Base-by-base conservation (phyloP, 2,329 filamentous ascomycete species). In the Leptographium wingfieldii region DNA sequence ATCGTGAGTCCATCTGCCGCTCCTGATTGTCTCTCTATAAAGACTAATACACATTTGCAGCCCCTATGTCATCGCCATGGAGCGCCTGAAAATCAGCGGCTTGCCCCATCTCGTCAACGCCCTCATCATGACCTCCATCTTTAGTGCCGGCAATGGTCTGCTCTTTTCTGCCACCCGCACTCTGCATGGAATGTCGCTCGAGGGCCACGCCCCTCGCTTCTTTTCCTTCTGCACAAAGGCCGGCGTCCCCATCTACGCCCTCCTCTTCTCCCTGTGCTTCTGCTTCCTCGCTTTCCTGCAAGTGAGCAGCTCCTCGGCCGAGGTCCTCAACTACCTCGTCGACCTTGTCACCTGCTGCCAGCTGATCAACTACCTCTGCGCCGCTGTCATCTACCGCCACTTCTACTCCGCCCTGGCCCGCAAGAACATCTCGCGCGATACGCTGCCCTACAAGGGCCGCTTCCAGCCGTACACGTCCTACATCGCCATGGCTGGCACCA, bases 181-280 rank as follows among this genome's bases (percentile, higher is more conserved):
- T 59, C 71, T 85, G n/a, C 80, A 82, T 65, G 81, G 81, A 19
- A 74, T 86, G 25, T 79, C 80, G 0, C 72, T 79, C 55, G 80
- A 83, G 61, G 78, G 80, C 35, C 78, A 82, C 63, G 81, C 80
- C 0, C 81, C 71, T 55, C 71, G 65, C 35, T 64, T 84, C 61
- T 74, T 84, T 59, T 73, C 75, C 6, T 77, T 74, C 65, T 83
- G 80, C 65, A 82, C 80, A 9, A 77, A 72, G 62, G 73, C 73
- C 52, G 83, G 83, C 29, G 81, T 88, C 5, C 86, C 86, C 0
- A 77, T 85, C 63, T 85, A 84, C 68, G 83, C 80, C 61, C 84
- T 88, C 49, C 64, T 67, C 1, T 68, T 83, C 35, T 79, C 82
- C 2, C 78, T 87, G 66, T 64, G 78, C 1, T 83, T 88, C 67